Conservation (phyloP, 2,329 filamentous ascomycete genomes). For the Verticillium tricorpus region DNA sequence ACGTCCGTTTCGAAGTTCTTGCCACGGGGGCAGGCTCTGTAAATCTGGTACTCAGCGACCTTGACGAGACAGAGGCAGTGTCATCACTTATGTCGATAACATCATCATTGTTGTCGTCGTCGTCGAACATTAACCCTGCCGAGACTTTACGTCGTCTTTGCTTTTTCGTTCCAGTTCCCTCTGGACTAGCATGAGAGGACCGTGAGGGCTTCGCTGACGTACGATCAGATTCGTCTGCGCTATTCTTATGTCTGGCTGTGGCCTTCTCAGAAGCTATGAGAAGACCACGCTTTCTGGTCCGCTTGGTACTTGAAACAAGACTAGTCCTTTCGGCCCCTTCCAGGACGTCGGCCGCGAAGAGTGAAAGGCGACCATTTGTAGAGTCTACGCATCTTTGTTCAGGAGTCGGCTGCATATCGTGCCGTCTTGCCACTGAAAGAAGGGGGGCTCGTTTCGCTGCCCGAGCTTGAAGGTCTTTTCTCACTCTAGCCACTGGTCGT, state of each 20-base stretch:
- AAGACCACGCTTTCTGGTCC: slow-evolving; percentile 38
- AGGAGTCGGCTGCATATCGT: background rate
- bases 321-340: slow-evolving; percentile 34
- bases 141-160: background rate
- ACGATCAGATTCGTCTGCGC: background rate
- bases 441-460: background rate
- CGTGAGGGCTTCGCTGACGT: background rate
- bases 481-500: background rate
- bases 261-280: slow-evolving; percentile 37
- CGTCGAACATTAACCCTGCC: background rate
- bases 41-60: background rate
- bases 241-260: background rate
- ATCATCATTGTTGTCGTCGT: background rate
- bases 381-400: background rate
- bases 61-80: background rate
- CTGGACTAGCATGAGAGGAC: background rate
- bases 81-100: background rate
- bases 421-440: background rate
- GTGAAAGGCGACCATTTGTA: background rate
- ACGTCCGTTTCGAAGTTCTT: background rate
- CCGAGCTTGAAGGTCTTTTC: slow-evolving; percentile 9
- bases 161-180: background rate
- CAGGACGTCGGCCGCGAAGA: background rate
- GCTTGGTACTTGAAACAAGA: slow-evolving; percentile 32
- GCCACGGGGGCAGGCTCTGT: background rate